Conservation (phyloP, 164 flowering plant species). For the Nymphaea colorata region DNA sequence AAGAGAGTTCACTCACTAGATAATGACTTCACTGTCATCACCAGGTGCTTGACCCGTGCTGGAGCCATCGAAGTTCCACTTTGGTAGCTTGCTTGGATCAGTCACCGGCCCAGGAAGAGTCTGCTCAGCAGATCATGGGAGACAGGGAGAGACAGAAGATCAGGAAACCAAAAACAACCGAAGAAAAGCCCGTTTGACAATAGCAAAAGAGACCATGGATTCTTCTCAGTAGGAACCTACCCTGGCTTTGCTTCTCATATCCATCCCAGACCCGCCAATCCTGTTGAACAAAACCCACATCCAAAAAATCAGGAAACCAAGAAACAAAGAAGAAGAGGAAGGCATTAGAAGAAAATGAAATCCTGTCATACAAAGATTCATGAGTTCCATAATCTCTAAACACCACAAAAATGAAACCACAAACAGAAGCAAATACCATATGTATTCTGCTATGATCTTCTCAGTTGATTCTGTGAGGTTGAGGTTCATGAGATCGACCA, state of each 20-base stretch:
- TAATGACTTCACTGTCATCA: conserved; percentile 15
- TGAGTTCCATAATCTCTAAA: not conserved
- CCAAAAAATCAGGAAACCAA: not conserved
- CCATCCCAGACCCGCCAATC: conserved; percentile 58
- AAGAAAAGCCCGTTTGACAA: not conserved
- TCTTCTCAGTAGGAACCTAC: conserved; percentile 4
- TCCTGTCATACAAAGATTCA: not conserved
- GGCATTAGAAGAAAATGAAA: not conserved
- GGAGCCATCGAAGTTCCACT: conserved; percentile 14
- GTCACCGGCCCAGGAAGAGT: conserved; percentile 7
- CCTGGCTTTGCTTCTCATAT: conserved; percentile 56
- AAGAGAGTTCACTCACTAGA: conserved; percentile 5
- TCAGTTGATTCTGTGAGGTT: conserved; percentile 48
- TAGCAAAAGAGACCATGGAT: not conserved
- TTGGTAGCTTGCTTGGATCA: conserved; percentile 12
- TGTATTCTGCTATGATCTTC: conserved; percentile 71
- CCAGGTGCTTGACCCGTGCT: conserved; percentile 15
- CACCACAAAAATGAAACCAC: not conserved
- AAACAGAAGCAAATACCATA: conserved; percentile 37
- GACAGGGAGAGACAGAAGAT: not conserved
- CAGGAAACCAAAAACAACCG: not conserved
- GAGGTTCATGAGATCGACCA: conserved; percentile 61
- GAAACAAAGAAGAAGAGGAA: not conserved
- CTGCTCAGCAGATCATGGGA: not conserved
- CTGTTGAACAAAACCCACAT: conserved; percentile 10